These are phyloP conservation scores for Marasmius sp. DNA, from an alignment of 1,284 basidiomycete species.

Conservation along the genomic window DNA sequence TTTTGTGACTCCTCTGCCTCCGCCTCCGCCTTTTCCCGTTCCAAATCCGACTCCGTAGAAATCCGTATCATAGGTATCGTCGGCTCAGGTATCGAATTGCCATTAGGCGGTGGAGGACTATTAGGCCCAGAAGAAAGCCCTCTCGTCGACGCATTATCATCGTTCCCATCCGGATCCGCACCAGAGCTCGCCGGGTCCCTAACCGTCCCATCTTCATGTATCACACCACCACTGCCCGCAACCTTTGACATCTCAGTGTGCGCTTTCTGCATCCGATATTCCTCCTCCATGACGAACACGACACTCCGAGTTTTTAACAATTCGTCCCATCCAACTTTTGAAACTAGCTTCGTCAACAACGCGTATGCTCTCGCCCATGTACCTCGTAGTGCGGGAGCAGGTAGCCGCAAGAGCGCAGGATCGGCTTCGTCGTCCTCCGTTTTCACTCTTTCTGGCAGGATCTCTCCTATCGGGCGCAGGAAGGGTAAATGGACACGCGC, in stretches of 20 bases:
- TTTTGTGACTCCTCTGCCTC: slow-evolving; percentile 24
- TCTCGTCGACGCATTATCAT: slow-evolving; percentile 77
- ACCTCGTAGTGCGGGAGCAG: slow-evolving; percentile 90
- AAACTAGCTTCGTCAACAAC: slow-evolving; percentile 86
- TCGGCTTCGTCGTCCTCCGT: slow-evolving; percentile 94
- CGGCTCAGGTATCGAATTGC: slow-evolving; percentile 1
- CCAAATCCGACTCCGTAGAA: slow-evolving; percentile 75
- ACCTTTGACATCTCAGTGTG: slow-evolving; percentile 45
- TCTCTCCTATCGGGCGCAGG: slow-evolving; percentile 83
- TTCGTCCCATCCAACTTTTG: slow-evolving; percentile 98
- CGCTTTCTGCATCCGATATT: slow-evolving; percentile 89
- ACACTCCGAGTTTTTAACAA: slow-evolving; percentile 89
- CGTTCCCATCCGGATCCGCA: slow-evolving; percentile 38
- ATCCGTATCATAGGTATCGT: slow-evolving; percentile 86
- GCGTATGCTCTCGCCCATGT: slow-evolving; percentile 96
- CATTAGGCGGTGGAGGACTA: slow-evolving; percentile 25
- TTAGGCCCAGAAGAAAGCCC: slow-evolving; percentile 46
- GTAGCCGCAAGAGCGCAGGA: slow-evolving; percentile 88
- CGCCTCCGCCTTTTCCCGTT: slow-evolving; percentile 24
- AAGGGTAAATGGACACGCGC: slow-evolving; percentile 86
- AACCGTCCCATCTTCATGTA: slow-evolving; percentile 58
- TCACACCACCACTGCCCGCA: slow-evolving; percentile 34
- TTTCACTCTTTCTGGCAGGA: slow-evolving; percentile 68
- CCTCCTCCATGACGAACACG: slow-evolving; percentile 99
- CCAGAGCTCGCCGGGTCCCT: slow-evolving; percentile 24